These are phyloP conservation scores for Pichia californica DNA, from an alignment of 805 yeast species.

Conservation along the genomic window DNA sequence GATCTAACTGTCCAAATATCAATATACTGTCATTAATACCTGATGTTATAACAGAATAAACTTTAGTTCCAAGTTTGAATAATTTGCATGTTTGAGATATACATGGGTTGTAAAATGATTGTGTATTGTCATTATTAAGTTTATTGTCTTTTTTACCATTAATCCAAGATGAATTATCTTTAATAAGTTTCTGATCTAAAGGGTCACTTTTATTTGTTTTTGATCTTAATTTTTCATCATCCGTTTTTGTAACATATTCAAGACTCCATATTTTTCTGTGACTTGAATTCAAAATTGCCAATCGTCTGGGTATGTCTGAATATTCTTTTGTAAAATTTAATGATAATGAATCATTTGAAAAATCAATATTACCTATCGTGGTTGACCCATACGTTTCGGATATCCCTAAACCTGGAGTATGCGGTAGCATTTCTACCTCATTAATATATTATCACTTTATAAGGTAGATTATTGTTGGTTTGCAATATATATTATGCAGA, in stretches of 20 bases:
- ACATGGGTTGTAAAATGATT: background rate
- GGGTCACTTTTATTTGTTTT: background rate
- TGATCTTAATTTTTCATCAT: background rate
- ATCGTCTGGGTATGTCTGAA: background rate
- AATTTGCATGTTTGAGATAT: background rate
- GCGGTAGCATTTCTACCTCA: background rate
- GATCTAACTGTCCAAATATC: background rate
- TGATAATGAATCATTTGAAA: background rate
- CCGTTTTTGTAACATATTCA: background rate
- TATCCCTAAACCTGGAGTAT: constrained; percentile 3
- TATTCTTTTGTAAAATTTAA: background rate
- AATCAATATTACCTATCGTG: background rate
- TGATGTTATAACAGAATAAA: background rate
- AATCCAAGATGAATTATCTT: background rate
- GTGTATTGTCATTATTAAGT: background rate
- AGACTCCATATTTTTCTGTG: background rate
- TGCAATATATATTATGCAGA: too few species aligned
- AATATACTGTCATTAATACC: background rate
- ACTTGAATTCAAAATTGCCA: background rate
- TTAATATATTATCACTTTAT: too few species aligned
- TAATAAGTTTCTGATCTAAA: background rate
- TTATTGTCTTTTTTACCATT: background rate
- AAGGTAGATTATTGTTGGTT: too few species aligned
- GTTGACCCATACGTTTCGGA: constrained; percentile 3
- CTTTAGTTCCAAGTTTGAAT: background rate